Base-by-base conservation (phyloP, 2,329 filamentous ascomycete genomes). In the Botryotinia calthae region DNA sequence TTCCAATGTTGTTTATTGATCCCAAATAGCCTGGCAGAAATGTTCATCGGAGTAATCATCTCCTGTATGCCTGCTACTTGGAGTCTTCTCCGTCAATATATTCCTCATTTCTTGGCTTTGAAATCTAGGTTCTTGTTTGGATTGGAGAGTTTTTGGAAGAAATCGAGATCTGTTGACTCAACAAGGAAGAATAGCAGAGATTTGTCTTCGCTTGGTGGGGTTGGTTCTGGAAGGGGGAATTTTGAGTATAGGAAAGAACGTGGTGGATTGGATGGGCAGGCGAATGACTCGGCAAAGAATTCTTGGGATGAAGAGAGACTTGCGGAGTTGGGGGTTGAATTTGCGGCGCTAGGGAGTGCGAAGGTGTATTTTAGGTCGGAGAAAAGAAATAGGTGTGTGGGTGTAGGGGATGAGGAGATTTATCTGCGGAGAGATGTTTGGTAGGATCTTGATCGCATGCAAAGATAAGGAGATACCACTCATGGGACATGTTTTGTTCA, bases 51-150 rank as follows among this genome's bases (percentile, higher is more conserved):
- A 31, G 44, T 66, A 2, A 66, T 66, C 8, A 9, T 51, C 44
- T 66, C 44, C 2, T 66, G 63, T 18, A 66, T 66, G 63, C 22
- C 63, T 10, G 44, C 63, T 51, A 66, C 44, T 3, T 66, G 44
- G 44, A 51, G 51, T 3, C 34, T 46, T n/a, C 22, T 66, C 0
- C 31, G 44, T 34, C 44, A 51, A 12, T 20, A 9, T 10, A n/a
- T 37, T 7, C 22, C 44, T 5, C 31, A 51, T 16, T 66, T 66
- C 44, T 7, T 66, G 1, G 44, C 63, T 46, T 16, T 65, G 0
- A 37, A 51, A 51, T 65, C 44, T 6, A 25, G 22, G 18, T 7
- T 65, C 7, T n/a, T 22, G 3, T 65, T 37, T 7, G 28, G 31
- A 20, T 51, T 31, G 8, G 12, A 7, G 0, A n/a, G 34, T 12